Evolutionary conservation across 345 rosid species (phyloP).

Genomic region (Mangifera indica): DNA sequence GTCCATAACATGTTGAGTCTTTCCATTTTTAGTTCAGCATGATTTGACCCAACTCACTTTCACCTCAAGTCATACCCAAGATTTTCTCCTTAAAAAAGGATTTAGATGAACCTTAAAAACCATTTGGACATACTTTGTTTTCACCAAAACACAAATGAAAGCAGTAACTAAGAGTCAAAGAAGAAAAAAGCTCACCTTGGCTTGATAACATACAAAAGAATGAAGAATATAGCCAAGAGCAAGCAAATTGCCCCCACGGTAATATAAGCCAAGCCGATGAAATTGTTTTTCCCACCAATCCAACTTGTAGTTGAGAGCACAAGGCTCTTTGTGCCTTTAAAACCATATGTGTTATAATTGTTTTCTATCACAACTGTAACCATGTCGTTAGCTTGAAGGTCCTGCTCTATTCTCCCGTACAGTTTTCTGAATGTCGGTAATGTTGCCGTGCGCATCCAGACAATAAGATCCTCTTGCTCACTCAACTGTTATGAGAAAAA

Average conservation of each 20-base stretch:
- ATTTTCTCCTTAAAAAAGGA: not conserved
- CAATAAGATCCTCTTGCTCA: slow-evolving; percentile 54
- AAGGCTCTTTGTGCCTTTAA: slow-evolving; percentile 47
- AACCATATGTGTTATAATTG: slow-evolving; percentile 51
- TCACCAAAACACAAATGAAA: not conserved
- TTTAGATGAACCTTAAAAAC: not conserved
- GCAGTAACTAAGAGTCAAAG: not conserved
- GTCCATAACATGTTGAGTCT: too few relatives aligned
- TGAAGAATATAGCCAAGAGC: slow-evolving; percentile 41
- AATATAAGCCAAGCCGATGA: slow-evolving; percentile 44
- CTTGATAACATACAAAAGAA: slow-evolving; percentile 40
- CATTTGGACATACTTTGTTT: not conserved
- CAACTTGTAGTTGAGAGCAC: slow-evolving; percentile 56
- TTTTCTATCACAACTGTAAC: slow-evolving; percentile 39
- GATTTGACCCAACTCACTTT: too few relatives aligned
- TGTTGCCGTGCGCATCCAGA: slow-evolving; percentile 36
- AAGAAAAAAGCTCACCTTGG: slow-evolving; percentile 39
- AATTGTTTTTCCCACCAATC: slow-evolving; percentile 56
- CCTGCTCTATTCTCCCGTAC: slow-evolving; percentile 15
- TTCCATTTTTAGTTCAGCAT: too few relatives aligned
- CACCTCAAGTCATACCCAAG: too few relatives aligned
- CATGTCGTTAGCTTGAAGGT: slow-evolving; percentile 20
- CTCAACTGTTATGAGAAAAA: slow-evolving; percentile 33
- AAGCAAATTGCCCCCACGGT: slow-evolving; percentile 44
- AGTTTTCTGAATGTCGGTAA: slow-evolving; percentile 13